A percentile compares a stretch with the other conserved stretches of the same genome.
These are phyloP conservation scores for Mortierella polycephala DNA, from an alignment of 371 early-diverging fungal genomes.

Conservation along the genomic window DNA sequence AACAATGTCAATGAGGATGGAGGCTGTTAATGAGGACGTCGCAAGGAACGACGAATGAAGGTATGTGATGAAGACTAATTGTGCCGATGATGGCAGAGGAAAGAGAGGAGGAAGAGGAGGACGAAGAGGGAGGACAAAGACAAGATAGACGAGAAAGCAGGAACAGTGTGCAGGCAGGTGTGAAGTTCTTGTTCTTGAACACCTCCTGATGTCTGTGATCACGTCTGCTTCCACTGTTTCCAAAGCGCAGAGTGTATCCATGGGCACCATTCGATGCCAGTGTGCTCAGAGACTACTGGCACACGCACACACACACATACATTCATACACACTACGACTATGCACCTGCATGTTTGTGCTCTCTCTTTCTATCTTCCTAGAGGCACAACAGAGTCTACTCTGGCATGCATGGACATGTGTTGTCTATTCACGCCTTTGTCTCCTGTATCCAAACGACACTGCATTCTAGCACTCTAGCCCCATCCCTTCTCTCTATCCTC, in stretches of 20 bases:
- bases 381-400: too few species aligned
- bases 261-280: slow-evolving; percentile 30
- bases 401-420: too few species aligned
- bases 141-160: not conserved
- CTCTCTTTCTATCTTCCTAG: too few species aligned
- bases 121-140: slow-evolving; percentile 3
- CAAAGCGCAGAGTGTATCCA: slow-evolving; percentile 34
- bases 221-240: not conserved
- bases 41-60: not conserved
- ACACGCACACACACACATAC: not conserved
- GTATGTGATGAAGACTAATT: not conserved
- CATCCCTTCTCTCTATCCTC: too few species aligned
- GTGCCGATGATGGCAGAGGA: not conserved
- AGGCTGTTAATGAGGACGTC: too few species aligned
- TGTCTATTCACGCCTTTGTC: too few species aligned
- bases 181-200: not conserved
- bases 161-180: slow-evolving; percentile 4
- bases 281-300: not conserved
- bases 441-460: too few species aligned
- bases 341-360: too few species aligned
- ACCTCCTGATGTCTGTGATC: not conserved
- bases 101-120: not conserved
- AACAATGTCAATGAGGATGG: too few species aligned
- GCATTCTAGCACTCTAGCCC: too few species aligned
- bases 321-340: not conserved